phyloP scores from a whole-genome alignment of 2,329 filamentous ascomycete genomes.

The Aspergillus pseudonomiae region DNA sequence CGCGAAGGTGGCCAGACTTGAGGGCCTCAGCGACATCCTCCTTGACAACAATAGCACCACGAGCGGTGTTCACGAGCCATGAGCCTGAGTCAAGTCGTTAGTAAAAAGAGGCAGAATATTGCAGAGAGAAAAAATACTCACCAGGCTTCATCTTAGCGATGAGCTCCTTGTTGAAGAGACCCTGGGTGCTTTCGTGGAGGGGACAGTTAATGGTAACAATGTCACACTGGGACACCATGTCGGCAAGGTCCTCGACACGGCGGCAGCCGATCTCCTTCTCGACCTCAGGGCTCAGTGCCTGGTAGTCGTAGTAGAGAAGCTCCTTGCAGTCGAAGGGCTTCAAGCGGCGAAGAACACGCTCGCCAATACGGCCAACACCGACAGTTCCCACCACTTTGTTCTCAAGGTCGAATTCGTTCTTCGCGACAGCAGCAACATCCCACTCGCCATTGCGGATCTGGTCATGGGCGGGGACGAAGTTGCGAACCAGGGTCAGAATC shows the following conservation, averaged over 20 bases:
- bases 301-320: slow-evolving; percentile 99
- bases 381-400: slow-evolving; percentile 97
- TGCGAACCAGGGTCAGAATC: slow-evolving; percentile 91
- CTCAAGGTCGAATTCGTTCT: slow-evolving; percentile 98
- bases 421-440: slow-evolving; percentile 93
- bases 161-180: slow-evolving; percentile 97
- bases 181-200: slow-evolving; percentile 94
- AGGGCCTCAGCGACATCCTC: slow-evolving; percentile 95
- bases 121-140: slow-evolving; percentile 39
- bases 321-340: slow-evolving; percentile 99
- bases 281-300: slow-evolving; percentile 80
- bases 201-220: slow-evolving; percentile 99
- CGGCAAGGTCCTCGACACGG: slow-evolving; percentile 85
- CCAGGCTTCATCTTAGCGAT: slow-evolving; percentile 99
- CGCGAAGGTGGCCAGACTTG: slow-evolving; percentile 74
- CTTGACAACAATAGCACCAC: slow-evolving; percentile 98
- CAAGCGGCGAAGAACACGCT: slow-evolving; percentile 93
- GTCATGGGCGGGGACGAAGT: slow-evolving; percentile 98
- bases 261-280: slow-evolving; percentile 96
- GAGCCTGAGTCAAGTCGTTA: slow-evolving; percentile 58
- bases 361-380: slow-evolving; percentile 94
- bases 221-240: slow-evolving; percentile 92
- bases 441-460: slow-evolving; percentile 86
- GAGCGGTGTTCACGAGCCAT: slow-evolving; percentile 98
- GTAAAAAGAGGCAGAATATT: slow-evolving; percentile 9